Base-by-base conservation (phyloP, 2,329 filamentous ascomycete species). In the Exophiala calicioides region DNA sequence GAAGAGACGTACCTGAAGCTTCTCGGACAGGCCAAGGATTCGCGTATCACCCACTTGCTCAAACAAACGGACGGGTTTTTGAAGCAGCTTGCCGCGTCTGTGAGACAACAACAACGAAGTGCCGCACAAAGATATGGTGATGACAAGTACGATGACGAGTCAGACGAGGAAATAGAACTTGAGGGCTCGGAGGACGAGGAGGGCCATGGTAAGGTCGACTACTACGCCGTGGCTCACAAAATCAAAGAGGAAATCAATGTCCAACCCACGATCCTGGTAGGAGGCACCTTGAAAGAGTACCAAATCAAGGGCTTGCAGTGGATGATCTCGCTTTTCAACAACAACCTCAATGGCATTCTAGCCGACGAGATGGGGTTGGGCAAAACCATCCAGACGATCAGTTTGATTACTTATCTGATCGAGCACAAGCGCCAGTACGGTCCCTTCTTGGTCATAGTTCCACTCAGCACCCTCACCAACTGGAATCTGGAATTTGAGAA, bases 261-360 rank as follows among this genome's bases (percentile, higher is more conserved):
- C 52, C 93, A 98, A 64, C 88, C 93, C 5, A 70, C 71, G 42
- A 95, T 95, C 32, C 79, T 98, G 51, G 89, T 97, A 54, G 93
- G 93, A 65, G 93, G 93, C 64, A 87, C 77, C 8, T 77, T 98
- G 58, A 98, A 98, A 69, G 93, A 98, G 67, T 98, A 98, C 70
- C 93, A 98, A 72, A 59, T 98, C 70, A 97, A 96, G 82, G 93
- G 93, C 79, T 75, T 98, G 36, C 91, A 98, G 68, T 98, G 93
- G 93, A 98, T 98, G 93, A 85, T 98, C 52, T 98, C 93, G 10
- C 79, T 98, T 10, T 98, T 97, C 80, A 98, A 98, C 83, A 98
- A 98, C 77, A 98, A 96, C 70, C 81, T 98, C 57, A 98, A 98
- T 68, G 93, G 93, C 79, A 97, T 98, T 58, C 76, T 98, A 61